Evolutionary conservation across 176 grass and related monocot genomes (phyloP).

Genomic region (Aegilops sharonensis): DNA sequence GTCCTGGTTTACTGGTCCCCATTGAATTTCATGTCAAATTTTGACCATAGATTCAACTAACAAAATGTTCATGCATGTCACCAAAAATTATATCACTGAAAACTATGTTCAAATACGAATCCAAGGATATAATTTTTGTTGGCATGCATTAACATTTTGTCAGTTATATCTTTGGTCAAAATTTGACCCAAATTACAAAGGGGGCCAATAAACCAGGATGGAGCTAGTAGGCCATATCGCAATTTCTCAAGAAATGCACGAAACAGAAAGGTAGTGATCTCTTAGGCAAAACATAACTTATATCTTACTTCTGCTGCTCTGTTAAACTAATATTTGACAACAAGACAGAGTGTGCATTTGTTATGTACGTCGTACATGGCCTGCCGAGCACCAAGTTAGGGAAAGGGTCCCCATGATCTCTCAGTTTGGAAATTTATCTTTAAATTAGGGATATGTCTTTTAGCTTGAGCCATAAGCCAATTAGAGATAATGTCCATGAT

Average conservation of each 20-base stretch:
- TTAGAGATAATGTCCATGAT: not conserved
- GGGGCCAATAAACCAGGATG: too few species aligned
- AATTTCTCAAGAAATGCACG: conserved; percentile 8
- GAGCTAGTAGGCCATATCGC: not conserved
- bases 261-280: not conserved
- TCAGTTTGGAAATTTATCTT: not conserved
- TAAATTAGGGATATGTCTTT: not conserved
- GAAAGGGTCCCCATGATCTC: not conserved
- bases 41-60: too few species aligned
- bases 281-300: not conserved
- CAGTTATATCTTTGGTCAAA: too few species aligned
- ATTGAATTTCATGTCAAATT: too few species aligned
- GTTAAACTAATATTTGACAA: conserved; percentile 7
- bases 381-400: not conserved
- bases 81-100: too few species aligned
- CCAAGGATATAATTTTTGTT: too few species aligned
- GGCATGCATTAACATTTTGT: too few species aligned
- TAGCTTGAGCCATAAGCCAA: not conserved
- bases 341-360: not conserved
- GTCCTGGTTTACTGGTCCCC: too few species aligned
- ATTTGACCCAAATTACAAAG: too few species aligned
- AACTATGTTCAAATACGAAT: too few species aligned
- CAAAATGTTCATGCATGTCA: too few species aligned
- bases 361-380: not conserved
- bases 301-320: not conserved